Evolutionary conservation across 176 grass and related monocot genomes (phyloP).

Genomic region (Aegilops umbellulata): DNA sequence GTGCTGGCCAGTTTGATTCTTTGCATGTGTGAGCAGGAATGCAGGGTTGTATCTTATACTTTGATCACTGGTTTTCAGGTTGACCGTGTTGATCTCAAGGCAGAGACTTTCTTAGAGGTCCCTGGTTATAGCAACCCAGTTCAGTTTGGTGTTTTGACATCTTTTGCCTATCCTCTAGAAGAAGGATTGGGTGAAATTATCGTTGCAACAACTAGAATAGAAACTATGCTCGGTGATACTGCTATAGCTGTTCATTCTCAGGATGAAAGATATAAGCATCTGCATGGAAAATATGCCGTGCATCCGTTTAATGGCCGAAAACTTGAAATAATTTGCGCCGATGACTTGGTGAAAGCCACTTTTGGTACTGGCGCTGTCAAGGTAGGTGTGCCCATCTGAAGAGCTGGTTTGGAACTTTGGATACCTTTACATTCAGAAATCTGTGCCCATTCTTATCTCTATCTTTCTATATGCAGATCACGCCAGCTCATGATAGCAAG

Average conservation of each 20-base stretch:
- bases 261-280: slow-evolving; percentile 74
- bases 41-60: not conserved
- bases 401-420: not conserved
- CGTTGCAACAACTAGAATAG: slow-evolving; percentile 86
- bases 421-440: not conserved
- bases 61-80: slow-evolving; percentile 56
- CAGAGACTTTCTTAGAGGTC: slow-evolving; percentile 67
- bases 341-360: slow-evolving; percentile 65
- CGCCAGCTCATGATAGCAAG: slow-evolving; percentile 87
- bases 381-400: slow-evolving; percentile 37
- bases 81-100: slow-evolving; percentile 72
- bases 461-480: slow-evolving; percentile 62
- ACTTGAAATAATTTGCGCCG: slow-evolving; percentile 81
- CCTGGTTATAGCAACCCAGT: slow-evolving; percentile 65
- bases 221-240: slow-evolving; percentile 92
- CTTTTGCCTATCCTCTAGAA: slow-evolving; percentile 90
- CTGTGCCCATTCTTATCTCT: not conserved
- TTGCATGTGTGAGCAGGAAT: not conserved
- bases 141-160: slow-evolving; percentile 89
- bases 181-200: slow-evolving; percentile 78
- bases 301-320: slow-evolving; percentile 83
- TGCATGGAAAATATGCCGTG: slow-evolving; percentile 73
- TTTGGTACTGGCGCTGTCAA: slow-evolving; percentile 98
- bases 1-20: not conserved
- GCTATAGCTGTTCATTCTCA: slow-evolving; percentile 90